A percentile compares a stretch with the other conserved stretches of the same genome.
phyloP scores from a whole-genome alignment of 768 basidiomycete species.

The Cyclocybe aegerita region DNA sequence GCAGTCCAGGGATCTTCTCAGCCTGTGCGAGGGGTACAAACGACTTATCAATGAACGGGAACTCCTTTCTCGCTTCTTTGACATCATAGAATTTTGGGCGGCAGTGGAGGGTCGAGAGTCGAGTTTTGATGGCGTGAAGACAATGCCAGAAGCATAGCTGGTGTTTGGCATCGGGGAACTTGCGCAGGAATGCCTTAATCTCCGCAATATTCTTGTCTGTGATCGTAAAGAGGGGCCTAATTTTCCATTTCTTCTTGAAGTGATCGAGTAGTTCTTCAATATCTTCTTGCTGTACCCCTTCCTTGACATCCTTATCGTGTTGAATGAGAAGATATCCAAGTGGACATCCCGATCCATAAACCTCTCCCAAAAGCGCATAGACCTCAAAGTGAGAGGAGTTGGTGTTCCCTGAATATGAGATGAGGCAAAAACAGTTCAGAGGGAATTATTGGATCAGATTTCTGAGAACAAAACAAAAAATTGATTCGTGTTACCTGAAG shows the following conservation, averaged over 20 bases:
- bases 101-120: constrained; percentile 21
- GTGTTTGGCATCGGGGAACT: constrained; percentile 29
- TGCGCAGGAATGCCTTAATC: constrained; percentile 26
- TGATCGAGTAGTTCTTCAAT: constrained; percentile 22
- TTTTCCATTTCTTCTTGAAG: constrained; percentile 20
- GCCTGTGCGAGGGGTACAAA: constrained; percentile 24
- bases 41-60: constrained; percentile 22
- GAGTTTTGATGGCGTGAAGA: constrained; percentile 23
- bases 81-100: constrained; percentile 27
- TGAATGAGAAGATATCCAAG: constrained; percentile 27
- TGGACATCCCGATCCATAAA: constrained; percentile 31
- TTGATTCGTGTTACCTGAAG: no score
- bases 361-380: constrained; percentile 30
- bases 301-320: constrained; percentile 8
- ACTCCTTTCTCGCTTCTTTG: constrained; percentile 21
- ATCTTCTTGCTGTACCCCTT: constrained; percentile 24
- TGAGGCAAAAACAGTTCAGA: no score
- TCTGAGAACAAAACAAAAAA: no score
- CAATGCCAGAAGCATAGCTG: constrained; percentile 40
- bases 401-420: constrained; percentile 32
- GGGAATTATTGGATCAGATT: no score
- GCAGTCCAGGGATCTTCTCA: no score
- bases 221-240: constrained; percentile 23
- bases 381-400: constrained; percentile 30
- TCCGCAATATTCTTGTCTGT: constrained; percentile 30